Evolutionary conservation across 768 basidiomycete species (phyloP), one percentile per base, ranked within the genome.

Genomic region (Inosperma sp.): DNA sequence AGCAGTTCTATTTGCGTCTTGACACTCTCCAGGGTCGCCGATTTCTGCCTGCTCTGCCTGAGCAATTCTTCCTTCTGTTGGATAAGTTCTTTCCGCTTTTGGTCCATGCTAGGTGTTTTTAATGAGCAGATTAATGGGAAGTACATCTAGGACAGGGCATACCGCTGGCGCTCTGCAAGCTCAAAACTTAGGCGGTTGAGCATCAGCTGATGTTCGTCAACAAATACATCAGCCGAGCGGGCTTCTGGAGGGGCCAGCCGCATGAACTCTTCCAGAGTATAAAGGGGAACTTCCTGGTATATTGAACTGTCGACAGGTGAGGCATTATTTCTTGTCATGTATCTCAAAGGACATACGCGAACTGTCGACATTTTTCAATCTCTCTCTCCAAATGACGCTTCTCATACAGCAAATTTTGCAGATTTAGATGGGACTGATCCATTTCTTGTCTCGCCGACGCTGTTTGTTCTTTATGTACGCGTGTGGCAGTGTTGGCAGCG

Each of bases 321-420:
- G n/a, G n/a, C 26, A 48, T 16, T 26, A 27, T 30, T 33, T 29
- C 6, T n/a, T 36, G 25, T 36, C 44, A 36, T 19, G 31, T 37
- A 3, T 44, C 17, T 40, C 35, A 31, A 25, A 33, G 23, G 13
- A 16, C 88, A 60, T 64, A 93, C 90, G 87, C 88, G 62, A 92
- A 94, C 63, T 93, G 90, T 41, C 88, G 80, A 68, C 92, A 94
- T 64, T 93, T 92, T 59, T 90, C 87, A 29, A 94, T 94, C 70
- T 94, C 92, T 50, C 88, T 78, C 66, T 93, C 89, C 5, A 94
- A 80, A 61, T 94, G 90, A 22, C 89, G 78, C 63, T 88, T 90
- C 68, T 94, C 91, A 58, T 93, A 94, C 42, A 87, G 76, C 29
- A 93, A 72, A 56, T 94, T 94, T 68, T 94, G 90, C 25, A 90